Evolutionary conservation across 2,329 filamentous ascomycete genomes (phyloP).

Genomic region (Ceratocystiopsis minuta): DNA sequence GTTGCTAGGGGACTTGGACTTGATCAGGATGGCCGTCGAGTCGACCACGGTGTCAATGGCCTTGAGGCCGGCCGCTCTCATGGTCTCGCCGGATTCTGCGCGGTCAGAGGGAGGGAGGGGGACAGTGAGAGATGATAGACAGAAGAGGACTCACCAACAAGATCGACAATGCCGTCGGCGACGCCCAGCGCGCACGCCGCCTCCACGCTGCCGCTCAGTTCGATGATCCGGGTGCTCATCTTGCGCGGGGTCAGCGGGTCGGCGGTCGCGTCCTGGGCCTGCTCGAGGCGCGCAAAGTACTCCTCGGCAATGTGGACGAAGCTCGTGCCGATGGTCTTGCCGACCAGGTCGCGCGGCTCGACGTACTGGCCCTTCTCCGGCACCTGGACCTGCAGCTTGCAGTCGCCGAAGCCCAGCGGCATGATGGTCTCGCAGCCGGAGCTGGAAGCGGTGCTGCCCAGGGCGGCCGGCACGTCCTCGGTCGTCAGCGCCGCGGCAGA

Average conservation of each 20-base stretch:
- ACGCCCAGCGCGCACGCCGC: slow-evolving; percentile 90
- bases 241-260: slow-evolving; percentile 25
- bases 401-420: slow-evolving; percentile 77
- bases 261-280: slow-evolving; percentile 23
- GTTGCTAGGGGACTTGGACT: slow-evolving; percentile 70
- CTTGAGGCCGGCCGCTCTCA: slow-evolving; percentile 86
- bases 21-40: slow-evolving; percentile 77
- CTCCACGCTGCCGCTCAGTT: slow-evolving; percentile 91
- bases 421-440: slow-evolving; percentile 67
- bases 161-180: slow-evolving; percentile 90
- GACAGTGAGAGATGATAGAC: not conserved
- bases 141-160: slow-evolving; percentile 50
- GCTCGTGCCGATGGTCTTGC: slow-evolving; percentile 88
- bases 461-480: slow-evolving; percentile 20
- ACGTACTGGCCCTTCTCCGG: slow-evolving; percentile 63
- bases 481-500: slow-evolving; percentile 17
- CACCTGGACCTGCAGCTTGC: slow-evolving; percentile 93
- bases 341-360: slow-evolving; percentile 60
- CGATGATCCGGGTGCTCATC: slow-evolving; percentile 75
- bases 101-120: not conserved
- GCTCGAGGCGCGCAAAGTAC: slow-evolving; percentile 70
- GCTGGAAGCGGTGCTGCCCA: slow-evolving; percentile 15
- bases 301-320: slow-evolving; percentile 70
- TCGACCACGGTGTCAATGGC: slow-evolving; percentile 87
- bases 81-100: slow-evolving; percentile 89